Percentiles rank a stretch among this genome's conserved stretches.
phyloP scores from a whole-genome alignment of 345 rosid species.

The Heritiera fomes region DNA sequence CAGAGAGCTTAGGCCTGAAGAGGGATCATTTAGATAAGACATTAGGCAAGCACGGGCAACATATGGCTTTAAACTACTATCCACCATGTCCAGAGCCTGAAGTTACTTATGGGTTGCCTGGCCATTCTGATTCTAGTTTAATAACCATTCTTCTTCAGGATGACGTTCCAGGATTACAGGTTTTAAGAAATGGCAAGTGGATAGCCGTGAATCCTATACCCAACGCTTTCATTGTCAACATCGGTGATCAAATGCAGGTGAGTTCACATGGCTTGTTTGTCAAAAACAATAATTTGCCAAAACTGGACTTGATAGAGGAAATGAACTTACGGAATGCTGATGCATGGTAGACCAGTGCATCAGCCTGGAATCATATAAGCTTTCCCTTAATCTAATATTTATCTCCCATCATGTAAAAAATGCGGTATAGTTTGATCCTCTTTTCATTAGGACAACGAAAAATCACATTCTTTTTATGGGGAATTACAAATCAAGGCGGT shows the following conservation, averaged over 20 bases:
- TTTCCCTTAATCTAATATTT: too few relatives aligned
- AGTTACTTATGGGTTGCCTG: slow-evolving; percentile 70
- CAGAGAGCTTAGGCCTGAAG: slow-evolving; percentile 72
- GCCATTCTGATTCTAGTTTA: slow-evolving; percentile 69
- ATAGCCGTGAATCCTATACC: slow-evolving; percentile 62
- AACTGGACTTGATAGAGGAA: too few relatives aligned
- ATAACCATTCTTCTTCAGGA: slow-evolving; percentile 80
- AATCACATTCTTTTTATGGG: too few relatives aligned
- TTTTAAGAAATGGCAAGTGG: slow-evolving; percentile 65
- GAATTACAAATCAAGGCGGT: too few relatives aligned
- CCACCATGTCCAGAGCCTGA: slow-evolving; percentile 84
- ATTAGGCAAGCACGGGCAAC: slow-evolving; percentile 66
- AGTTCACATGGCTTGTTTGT: not conserved
- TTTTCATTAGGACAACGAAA: too few relatives aligned
- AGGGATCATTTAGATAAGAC: slow-evolving; percentile 42
- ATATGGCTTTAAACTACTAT: slow-evolving; percentile 84
- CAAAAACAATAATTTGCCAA: not conserved
- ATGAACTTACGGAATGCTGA: too few relatives aligned
- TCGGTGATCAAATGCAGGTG: slow-evolving; percentile 80
- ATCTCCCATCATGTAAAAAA: too few relatives aligned
- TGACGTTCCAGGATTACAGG: slow-evolving; percentile 70
- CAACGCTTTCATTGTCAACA: slow-evolving; percentile 62
- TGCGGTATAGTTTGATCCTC: too few relatives aligned
- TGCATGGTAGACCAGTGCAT: too few relatives aligned
- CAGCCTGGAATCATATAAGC: too few relatives aligned